These are phyloP conservation scores for Abrus pulchellus DNA, from an alignment of 306 rosid species.

Conservation along the genomic window DNA sequence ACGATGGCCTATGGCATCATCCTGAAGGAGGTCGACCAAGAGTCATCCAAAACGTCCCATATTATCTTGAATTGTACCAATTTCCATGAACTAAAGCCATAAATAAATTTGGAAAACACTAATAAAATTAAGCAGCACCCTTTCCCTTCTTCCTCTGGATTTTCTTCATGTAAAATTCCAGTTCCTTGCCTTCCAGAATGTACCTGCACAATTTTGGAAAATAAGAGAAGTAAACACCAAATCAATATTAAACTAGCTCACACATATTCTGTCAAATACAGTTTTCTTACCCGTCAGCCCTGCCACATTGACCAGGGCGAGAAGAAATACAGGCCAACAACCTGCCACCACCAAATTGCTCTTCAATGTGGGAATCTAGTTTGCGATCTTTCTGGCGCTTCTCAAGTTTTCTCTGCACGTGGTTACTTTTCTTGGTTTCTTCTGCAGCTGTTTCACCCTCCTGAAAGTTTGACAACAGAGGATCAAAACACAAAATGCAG, in stretches of 20 bases:
- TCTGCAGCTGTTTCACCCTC: conserved; percentile 53
- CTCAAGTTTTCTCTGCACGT: conserved; percentile 57
- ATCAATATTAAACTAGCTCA: neutral
- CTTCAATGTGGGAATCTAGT: conserved; percentile 59
- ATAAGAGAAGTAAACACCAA: too few species aligned
- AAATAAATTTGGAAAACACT: neutral
- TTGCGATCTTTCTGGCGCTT: conserved; percentile 57
- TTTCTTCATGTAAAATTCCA: conserved; percentile 63
- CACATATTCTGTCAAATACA: neutral
- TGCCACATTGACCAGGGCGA: conserved; percentile 66
- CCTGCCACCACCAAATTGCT: conserved; percentile 60
- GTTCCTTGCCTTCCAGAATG: conserved; percentile 63
- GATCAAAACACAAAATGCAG: neutral
- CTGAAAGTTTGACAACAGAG: conserved; percentile 40
- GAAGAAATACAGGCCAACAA: conserved; percentile 64
- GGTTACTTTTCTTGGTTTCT: conserved; percentile 59
- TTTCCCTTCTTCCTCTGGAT: conserved; percentile 60
- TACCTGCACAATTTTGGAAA: conserved; percentile 36
- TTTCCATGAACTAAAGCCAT: conserved; percentile 2
- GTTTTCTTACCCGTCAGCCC: conserved; percentile 60
- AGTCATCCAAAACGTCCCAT: neutral
- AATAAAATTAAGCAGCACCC: conserved; percentile 47
- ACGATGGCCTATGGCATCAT: neutral
- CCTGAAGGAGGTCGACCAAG: neutral
- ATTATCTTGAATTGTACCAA: conserved; percentile 6